A percentile compares a stretch with the other conserved stretches of the same genome.
Evolutionary conservation across 2,329 filamentous ascomycete species (phyloP).

Genomic region (Aspergillus sp.): DNA sequence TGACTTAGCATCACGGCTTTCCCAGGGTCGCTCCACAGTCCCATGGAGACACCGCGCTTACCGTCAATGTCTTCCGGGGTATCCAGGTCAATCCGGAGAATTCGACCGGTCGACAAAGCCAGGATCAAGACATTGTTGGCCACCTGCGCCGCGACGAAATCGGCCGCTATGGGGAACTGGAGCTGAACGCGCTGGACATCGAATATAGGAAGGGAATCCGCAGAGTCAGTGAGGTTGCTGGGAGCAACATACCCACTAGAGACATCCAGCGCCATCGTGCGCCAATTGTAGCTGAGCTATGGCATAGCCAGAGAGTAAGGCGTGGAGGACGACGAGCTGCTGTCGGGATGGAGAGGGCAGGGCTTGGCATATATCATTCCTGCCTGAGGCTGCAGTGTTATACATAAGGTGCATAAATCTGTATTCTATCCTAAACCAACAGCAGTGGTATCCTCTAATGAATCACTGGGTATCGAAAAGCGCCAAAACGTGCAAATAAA

Average conservation of each 20-base stretch:
- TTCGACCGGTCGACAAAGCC: constrained; percentile 82
- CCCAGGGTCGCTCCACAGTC: not conserved
- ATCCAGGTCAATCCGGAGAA: constrained; percentile 88
- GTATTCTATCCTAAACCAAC: not conserved
- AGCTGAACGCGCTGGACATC: constrained; percentile 86
- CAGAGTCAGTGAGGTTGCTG: constrained; percentile 50
- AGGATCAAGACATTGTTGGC: constrained; percentile 94
- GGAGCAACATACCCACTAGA: constrained; percentile 64
- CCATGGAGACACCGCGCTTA: constrained; percentile 29
- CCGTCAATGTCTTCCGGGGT: constrained; percentile 91
- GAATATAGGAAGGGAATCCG: constrained; percentile 76
- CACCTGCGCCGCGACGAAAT: constrained; percentile 93
- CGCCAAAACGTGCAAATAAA: too few relatives aligned
- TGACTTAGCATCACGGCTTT: constrained; percentile 8
- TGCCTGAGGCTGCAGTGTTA: too few relatives aligned
- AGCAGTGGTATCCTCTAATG: not conserved
- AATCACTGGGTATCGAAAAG: constrained; percentile 7
- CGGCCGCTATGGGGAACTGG: constrained; percentile 85
- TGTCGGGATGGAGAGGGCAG: not conserved
- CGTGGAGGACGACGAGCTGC: not conserved
- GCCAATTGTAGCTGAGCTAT: constrained; percentile 19
- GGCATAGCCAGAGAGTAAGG: constrained; percentile 18
- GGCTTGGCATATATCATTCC: too few relatives aligned
- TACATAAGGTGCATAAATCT: not conserved
- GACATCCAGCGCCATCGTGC: constrained; percentile 59